Base-by-base conservation (phyloP, 2,329 filamentous ascomycete species). In the Diaporthe australafricana region DNA sequence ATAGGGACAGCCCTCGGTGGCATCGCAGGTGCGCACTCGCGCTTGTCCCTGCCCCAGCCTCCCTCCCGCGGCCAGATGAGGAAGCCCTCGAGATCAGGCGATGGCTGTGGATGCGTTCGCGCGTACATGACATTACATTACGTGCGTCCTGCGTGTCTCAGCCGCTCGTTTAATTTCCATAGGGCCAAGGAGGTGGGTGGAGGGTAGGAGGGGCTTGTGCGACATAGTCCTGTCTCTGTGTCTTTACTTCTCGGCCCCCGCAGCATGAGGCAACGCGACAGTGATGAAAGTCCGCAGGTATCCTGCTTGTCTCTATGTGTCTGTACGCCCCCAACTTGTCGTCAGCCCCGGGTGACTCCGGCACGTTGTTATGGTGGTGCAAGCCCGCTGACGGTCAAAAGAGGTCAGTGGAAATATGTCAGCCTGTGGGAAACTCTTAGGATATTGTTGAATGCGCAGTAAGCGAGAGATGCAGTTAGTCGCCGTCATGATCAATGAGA, bases 131-230 rank as follows among this genome's bases (percentile, higher is more conserved):
- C 55, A 60, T 40, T 30, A 65, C 56, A 50, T 65, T 14, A 40
- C 56, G 45, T 62, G 56, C 56, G 38, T 45, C n/a, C 60, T 65
- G 50, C 35, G 47, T 69, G 66, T 69, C 66, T 57, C 42, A 57
- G 66, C 66, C 48, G 66, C 53, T 57, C 50, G 38, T 60, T 65
- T 48, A 38, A 60, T 57, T 40, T 47, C 55, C 66, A 60, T 60
- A 60, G 42, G 66, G 53, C 66, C 47, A 14, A 35, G 16, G 14
- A 20, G 30, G 17, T n/a, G 27, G 17, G 8, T 16, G 50, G 27
- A n/a, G 8, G 30, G 11, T 30, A 25, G 20, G 30, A 22, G 27
- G 27, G 6, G 22, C 14, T 30, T 50, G 66, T 69, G 56, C 45
- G 25, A 69, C 53, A 40, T 27, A 38, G 25, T 35, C 38, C 63